These are phyloP conservation scores for Acanthamoeba divionensis DNA, from an alignment of 208 protist genomes.

Conservation along the genomic window DNA sequence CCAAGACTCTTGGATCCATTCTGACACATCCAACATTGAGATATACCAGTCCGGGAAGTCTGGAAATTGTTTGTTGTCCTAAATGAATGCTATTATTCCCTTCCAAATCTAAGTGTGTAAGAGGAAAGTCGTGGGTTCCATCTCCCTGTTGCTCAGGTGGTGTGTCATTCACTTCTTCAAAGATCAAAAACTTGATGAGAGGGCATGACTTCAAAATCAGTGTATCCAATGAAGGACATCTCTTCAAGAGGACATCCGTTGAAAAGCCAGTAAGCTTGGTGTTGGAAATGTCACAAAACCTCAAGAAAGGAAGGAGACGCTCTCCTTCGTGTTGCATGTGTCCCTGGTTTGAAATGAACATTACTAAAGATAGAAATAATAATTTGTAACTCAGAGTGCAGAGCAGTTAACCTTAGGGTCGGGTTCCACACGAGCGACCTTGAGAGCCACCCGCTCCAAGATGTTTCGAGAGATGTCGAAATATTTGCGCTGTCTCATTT, in stretches of 20 bases:
- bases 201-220: not conserved
- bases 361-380: too few species aligned
- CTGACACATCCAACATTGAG: not conserved
- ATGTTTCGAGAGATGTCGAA: conserved; percentile 6
- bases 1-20: not conserved
- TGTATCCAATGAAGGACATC: not conserved
- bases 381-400: not conserved
- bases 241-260: not conserved
- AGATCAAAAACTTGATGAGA: not conserved
- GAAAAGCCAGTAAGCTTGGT: not conserved
- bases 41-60: not conserved
- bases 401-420: not conserved
- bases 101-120: not conserved
- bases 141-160: not conserved
- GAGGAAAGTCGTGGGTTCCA: not conserved
- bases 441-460: not conserved
- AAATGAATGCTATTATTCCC: not conserved
- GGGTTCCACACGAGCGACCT: not conserved
- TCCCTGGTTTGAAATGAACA: too few species aligned
- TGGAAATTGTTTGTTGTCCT: not conserved
- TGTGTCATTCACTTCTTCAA: not conserved
- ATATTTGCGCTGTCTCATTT: conserved; percentile 9
- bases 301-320: not conserved
- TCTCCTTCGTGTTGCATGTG: not conserved
- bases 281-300: not conserved